phyloP scores from a whole-genome alignment of 306 rosid genomes.

The Vigna angularis region DNA sequence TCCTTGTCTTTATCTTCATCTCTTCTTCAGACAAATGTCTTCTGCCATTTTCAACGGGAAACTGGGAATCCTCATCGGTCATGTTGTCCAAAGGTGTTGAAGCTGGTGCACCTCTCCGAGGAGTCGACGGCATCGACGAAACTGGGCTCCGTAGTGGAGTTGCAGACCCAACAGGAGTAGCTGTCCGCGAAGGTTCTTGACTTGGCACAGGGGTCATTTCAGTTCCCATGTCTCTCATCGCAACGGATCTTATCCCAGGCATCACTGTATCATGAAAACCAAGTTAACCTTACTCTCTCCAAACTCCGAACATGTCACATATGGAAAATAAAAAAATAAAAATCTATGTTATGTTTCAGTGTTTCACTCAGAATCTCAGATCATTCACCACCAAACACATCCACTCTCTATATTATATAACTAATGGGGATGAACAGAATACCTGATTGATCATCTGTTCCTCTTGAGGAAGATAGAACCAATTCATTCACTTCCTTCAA shows the following conservation, averaged over 20 bases:
- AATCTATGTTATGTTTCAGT: not conserved
- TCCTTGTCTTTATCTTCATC: constrained; percentile 81
- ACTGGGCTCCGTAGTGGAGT: constrained; percentile 85
- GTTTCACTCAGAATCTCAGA: constrained; percentile 2
- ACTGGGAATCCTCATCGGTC: constrained; percentile 46
- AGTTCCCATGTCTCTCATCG: constrained; percentile 99
- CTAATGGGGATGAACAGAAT: constrained; percentile 4
- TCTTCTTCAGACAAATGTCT: constrained; percentile 82
- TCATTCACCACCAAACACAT: constrained; percentile 21
- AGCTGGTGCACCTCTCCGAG: constrained; percentile 77
- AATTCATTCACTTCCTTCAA: constrained; percentile 57
- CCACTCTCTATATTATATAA: constrained; percentile 11
- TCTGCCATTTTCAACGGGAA: constrained; percentile 43
- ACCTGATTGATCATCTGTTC: constrained; percentile 69
- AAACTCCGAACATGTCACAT: constrained; percentile 9
- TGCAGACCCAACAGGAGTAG: constrained; percentile 85
- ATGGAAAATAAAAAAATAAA: not conserved
- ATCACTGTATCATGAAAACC: constrained; percentile 59
- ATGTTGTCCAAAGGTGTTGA: constrained; percentile 64
- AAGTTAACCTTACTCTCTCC: constrained; percentile 14
- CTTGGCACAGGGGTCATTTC: constrained; percentile 97
- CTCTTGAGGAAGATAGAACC: constrained; percentile 47
- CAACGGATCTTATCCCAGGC: constrained; percentile 83
- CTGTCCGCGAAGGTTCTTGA: constrained; percentile 91
- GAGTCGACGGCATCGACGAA: constrained; percentile 89